Percentiles rank a stretch among this genome's conserved stretches.
Conservation (phyloP, 768 basidiomycete species). For the Pleurotus platypus region DNA sequence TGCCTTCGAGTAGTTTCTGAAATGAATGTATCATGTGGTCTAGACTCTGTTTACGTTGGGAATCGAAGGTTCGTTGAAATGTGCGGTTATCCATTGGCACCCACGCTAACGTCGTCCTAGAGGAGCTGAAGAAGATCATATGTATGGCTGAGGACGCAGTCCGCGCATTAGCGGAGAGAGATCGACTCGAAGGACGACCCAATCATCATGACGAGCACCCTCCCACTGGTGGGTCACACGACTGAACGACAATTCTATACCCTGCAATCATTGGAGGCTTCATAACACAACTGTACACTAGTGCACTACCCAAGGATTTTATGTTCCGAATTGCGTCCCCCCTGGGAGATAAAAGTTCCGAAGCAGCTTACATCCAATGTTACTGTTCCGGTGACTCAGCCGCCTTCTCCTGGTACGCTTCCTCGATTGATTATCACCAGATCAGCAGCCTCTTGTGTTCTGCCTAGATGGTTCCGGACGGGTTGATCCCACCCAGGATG, state of each 20-base stretch:
- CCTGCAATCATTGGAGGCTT: too few relatives aligned
- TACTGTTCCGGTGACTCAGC: background rate
- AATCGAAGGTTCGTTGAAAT: conserved; percentile 22
- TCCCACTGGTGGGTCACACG: background rate
- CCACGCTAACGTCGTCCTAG: conserved; percentile 12
- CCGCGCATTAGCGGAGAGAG: conserved; percentile 18
- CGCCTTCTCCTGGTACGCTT: background rate
- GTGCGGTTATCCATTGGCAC: background rate
- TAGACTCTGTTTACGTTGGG: conserved; percentile 29
- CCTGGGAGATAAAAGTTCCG: background rate
- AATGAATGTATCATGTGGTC: background rate
- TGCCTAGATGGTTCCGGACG: background rate
- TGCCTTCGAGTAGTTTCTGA: background rate
- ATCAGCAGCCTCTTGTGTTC: background rate
- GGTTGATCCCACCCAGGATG: background rate
- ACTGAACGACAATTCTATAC: background rate
- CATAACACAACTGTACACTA: too few relatives aligned
- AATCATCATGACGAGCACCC: background rate
- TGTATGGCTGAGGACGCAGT: conserved; percentile 20
- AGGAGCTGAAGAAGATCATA: conserved; percentile 20
- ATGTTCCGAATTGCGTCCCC: too few relatives aligned
- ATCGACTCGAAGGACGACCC: conserved; percentile 8
- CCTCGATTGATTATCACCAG: background rate
- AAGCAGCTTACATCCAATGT: background rate
- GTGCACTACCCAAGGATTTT: too few relatives aligned